Percentiles rank a stretch among this genome's conserved stretches.
phyloP scores from a whole-genome alignment of 1,139 yeast genomes.

The Blastobotrys buckinghamii region DNA sequence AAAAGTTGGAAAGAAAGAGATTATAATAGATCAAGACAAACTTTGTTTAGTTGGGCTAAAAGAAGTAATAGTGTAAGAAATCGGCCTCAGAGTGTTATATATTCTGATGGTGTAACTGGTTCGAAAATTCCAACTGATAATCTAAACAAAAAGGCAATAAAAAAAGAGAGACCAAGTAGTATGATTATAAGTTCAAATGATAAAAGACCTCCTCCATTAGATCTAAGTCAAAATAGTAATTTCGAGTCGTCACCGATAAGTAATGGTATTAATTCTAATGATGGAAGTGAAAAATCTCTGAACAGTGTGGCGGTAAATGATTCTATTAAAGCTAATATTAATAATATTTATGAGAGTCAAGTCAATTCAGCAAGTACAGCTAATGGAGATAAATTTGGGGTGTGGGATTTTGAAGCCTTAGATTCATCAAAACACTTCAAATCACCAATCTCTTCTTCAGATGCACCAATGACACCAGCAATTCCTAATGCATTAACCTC shows the following conservation, averaged over 20 bases:
- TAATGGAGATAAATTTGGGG: no score
- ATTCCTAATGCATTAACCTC: no score
- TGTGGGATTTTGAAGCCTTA: no score
- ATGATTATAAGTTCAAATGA: not conserved
- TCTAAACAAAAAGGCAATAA: not conserved
- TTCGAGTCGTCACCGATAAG: no score
- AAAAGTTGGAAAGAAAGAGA: conserved; percentile 19
- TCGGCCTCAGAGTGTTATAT: not conserved
- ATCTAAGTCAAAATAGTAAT: not conserved
- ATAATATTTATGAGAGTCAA: not conserved
- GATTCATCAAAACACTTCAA: no score
- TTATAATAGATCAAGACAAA: conserved; percentile 7
- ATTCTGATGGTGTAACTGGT: no score
- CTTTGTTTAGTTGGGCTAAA: conserved; percentile 18
- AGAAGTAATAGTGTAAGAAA: not conserved
- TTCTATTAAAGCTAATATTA: no score
- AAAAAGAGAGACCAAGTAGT: not conserved
- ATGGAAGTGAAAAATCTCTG: no score
- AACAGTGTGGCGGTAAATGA: no score
- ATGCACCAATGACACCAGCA: not conserved
- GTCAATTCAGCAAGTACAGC: not conserved
- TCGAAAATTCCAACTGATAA: no score
- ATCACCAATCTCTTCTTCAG: not conserved
- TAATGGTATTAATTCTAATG: no score
- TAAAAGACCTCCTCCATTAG: not conserved